Evolutionary conservation across 768 basidiomycete genomes (phyloP).

Genomic region (Lentinula guzmanii): DNA sequence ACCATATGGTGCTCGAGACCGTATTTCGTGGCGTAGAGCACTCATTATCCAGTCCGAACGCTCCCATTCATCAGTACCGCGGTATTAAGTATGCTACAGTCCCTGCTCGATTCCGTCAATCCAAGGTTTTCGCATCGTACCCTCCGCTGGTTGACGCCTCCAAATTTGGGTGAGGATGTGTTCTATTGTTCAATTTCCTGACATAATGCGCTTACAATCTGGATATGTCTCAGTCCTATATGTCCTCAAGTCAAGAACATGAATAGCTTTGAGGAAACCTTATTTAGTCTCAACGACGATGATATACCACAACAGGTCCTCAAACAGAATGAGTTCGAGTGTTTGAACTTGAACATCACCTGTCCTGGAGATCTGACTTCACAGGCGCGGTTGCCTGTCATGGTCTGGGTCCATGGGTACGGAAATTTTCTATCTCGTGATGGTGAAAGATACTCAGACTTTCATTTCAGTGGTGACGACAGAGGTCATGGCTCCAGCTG

Average conservation of each 20-base stretch:
- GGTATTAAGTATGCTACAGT: slow-evolving; percentile 76
- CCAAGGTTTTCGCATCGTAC: slow-evolving; percentile 53
- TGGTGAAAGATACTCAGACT: slow-evolving; percentile 11
- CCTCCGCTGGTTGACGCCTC: slow-evolving; percentile 56
- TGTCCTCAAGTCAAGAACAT: slow-evolving; percentile 55
- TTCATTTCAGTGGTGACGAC: slow-evolving; percentile 53
- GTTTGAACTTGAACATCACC: slow-evolving; percentile 78
- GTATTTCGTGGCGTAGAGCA: slow-evolving; percentile 66
- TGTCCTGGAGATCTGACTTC: slow-evolving; percentile 52
- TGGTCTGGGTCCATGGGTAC: slow-evolving; percentile 86
- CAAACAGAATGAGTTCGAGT: slow-evolving; percentile 71
- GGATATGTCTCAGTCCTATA: slow-evolving; percentile 47
- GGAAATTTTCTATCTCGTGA: slow-evolving; percentile 14
- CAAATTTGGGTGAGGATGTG: slow-evolving; percentile 51
- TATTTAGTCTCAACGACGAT: slow-evolving; percentile 52
- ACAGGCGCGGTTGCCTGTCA: slow-evolving; percentile 60
- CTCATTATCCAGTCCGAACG: slow-evolving; percentile 46
- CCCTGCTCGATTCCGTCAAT: slow-evolving; percentile 73
- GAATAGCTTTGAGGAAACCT: slow-evolving; percentile 48
- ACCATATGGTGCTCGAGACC: slow-evolving; percentile 52
- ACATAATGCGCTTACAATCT: background rate
- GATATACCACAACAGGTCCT: slow-evolving; percentile 49
- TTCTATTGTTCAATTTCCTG: slow-evolving; percentile 1
- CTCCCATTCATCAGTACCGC: slow-evolving; percentile 62
- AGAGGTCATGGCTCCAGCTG: slow-evolving; percentile 71